Conservation (phyloP, 169 alveolate genomes). For the Hepatocystis sp. region DNA sequence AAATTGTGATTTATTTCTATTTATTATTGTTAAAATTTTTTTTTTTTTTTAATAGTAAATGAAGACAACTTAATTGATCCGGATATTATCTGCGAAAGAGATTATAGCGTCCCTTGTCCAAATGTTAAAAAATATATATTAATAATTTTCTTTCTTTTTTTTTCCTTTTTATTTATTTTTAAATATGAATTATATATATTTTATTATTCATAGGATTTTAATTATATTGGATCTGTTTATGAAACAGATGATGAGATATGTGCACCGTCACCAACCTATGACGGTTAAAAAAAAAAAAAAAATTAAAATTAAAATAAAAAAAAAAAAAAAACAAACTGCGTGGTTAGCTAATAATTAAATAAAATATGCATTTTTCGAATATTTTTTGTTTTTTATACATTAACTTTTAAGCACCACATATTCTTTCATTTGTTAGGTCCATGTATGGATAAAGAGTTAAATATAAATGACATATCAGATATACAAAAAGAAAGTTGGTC, state of each 20-base stretch:
- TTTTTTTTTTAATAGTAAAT: slow-evolving; percentile 19
- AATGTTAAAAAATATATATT: slow-evolving; percentile 77
- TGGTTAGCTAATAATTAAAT: too few relatives aligned
- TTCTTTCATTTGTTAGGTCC: slow-evolving; percentile 78
- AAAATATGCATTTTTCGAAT: not conserved
- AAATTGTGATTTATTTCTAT: not conserved
- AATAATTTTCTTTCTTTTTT: slow-evolving; percentile 75
- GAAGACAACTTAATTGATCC: slow-evolving; percentile 76
- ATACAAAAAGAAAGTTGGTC: slow-evolving; percentile 81
- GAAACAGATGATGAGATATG: slow-evolving; percentile 45
- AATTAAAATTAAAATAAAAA: slow-evolving; percentile 12
- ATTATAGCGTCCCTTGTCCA: slow-evolving; percentile 84
- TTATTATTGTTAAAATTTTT: not conserved
- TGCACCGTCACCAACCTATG: slow-evolving; percentile 65
- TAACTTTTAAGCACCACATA: not conserved
- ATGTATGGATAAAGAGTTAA: slow-evolving; percentile 82
- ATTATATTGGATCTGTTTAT: slow-evolving; percentile 50
- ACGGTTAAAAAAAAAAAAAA: slow-evolving; percentile 33
- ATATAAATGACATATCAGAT: slow-evolving; percentile 77
- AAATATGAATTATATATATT: not conserved
- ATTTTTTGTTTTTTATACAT: slow-evolving; percentile 6
- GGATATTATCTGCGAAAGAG: slow-evolving; percentile 82
- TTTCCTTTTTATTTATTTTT: not conserved
- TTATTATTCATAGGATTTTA: slow-evolving; percentile 29
- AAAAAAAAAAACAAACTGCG: too few relatives aligned